These are phyloP conservation scores for Jatropha curcas DNA, from an alignment of 345 rosid genomes.

Conservation along the genomic window DNA sequence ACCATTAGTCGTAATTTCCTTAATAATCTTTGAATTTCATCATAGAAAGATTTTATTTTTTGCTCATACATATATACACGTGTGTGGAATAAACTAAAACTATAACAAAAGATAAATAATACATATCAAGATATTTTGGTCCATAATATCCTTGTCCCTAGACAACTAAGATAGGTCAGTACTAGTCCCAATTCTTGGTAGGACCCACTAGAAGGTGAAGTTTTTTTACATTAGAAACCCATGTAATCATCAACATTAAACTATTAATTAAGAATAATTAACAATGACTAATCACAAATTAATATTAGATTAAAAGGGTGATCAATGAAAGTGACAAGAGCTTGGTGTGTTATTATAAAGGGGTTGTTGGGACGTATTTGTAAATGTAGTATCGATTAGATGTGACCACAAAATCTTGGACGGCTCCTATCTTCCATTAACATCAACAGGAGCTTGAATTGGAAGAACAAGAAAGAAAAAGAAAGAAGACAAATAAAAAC, in stretches of 20 bases:
- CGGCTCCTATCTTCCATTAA: neutral
- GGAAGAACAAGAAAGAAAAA: neutral
- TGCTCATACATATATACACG: neutral
- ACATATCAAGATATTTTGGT: neutral
- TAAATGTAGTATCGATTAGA: neutral
- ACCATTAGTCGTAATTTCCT: no score
- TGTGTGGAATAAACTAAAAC: neutral
- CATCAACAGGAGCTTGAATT: neutral
- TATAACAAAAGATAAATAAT: neutral
- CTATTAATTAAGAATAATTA: neutral
- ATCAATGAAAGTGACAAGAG: slow-evolving; percentile 9
- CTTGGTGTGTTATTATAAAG: neutral
- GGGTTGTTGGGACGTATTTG: slow-evolving; percentile 18
- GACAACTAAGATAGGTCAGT: neutral
- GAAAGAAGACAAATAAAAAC: neutral
- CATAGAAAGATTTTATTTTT: neutral
- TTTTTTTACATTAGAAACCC: no score
- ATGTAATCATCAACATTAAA: neutral
- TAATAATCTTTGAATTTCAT: neutral
- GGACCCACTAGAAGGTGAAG: no score
- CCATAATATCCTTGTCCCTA: neutral
- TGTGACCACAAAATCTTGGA: slow-evolving; percentile 15
- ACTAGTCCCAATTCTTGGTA: neutral
- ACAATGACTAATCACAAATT: neutral
- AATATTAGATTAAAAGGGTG: neutral